Evolutionary conservation across 176 grass and related monocot species (phyloP), one percentile per base, ranked within the genome.

Genomic region (Aechmea fasciata): DNA sequence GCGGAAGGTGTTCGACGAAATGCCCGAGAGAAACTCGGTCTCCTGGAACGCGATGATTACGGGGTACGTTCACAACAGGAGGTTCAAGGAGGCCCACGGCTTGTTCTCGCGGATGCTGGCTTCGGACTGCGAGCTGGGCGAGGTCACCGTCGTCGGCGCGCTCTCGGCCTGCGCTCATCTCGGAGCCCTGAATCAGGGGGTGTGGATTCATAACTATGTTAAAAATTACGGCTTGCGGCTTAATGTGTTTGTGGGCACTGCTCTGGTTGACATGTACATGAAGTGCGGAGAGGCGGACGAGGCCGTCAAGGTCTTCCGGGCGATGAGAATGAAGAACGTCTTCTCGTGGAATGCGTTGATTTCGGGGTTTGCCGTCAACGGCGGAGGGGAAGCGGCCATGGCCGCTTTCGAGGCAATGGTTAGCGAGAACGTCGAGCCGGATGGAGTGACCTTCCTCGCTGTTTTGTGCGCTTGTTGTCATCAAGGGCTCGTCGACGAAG

Each of bases 261-360:
- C 74, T 22, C 28, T 77, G 52, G 57, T 77, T 2, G 74, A 77
- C 65, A 77, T 77, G 74, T 77, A 59, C 13, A 77, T 77, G 74
- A 77, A 77, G 65, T 77, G 74, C 10, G 74, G 74, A 11, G 74
- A 57, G 65, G 52, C 68, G 13, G 65, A 57, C 11, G 65, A 77
- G 52, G 74, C 65, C 18, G 19, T n/a, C 18, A 50, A 77, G 50
- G 65, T 68, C 25, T 77, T 69, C 41, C 51, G 9, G 9, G 65
- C 11, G 7, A 69, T 77, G 65, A 57, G 65, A 69, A 17, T 59
- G n/a, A 77, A 11, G 33, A 77, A 77, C 47, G 52, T 69, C 18
- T 77, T 61, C 52, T 49, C 52, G 2, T 77, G 74, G 74, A 77
- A 77, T 25, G 17, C 65, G 15, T 62, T 77, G 33, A 69, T 77